phyloP scores from a whole-genome alignment of 78 protist species.

The Diacronema lutheri region DNA sequence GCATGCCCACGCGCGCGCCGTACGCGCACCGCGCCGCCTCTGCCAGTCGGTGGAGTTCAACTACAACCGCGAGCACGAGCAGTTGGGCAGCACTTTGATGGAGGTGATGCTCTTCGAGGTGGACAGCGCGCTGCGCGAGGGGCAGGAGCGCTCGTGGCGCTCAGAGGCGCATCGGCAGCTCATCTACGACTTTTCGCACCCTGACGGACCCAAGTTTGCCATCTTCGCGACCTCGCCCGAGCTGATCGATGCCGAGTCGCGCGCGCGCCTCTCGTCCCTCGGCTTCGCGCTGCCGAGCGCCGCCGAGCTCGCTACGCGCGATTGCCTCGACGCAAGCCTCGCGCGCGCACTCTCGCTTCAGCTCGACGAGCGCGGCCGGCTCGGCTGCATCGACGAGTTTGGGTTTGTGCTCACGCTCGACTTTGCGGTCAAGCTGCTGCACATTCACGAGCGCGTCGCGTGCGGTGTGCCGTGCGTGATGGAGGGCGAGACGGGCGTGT shows the following conservation, averaged over 20 bases:
- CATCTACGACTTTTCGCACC: too few species aligned
- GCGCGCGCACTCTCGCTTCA: background rate
- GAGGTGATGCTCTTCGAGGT: too few species aligned
- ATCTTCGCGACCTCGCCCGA: background rate
- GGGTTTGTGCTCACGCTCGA: constrained; percentile 12
- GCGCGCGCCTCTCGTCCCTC: background rate
- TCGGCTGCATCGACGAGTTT: background rate
- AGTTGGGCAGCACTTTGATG: too few species aligned
- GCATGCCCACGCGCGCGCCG: too few species aligned
- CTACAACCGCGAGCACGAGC: too few species aligned
- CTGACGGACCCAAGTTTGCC: background rate
- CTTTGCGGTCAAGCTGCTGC: background rate
- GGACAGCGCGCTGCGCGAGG: too few species aligned
- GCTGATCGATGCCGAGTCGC: background rate
- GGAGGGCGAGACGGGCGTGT: constrained; percentile 22
- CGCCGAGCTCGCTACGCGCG: background rate
- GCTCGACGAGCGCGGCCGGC: background rate
- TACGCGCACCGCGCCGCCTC: too few species aligned
- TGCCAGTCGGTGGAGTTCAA: too few species aligned
- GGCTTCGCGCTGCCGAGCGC: background rate
- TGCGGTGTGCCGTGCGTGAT: constrained; percentile 9
- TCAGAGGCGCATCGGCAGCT: too few species aligned
- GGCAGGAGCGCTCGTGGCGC: too few species aligned
- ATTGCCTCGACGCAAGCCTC: background rate
- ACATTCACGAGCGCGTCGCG: background rate